Evolutionary conservation across 495 filamentous ascomycete genomes (phyloP).

Genomic region (Aspergillus coremiiformis): DNA sequence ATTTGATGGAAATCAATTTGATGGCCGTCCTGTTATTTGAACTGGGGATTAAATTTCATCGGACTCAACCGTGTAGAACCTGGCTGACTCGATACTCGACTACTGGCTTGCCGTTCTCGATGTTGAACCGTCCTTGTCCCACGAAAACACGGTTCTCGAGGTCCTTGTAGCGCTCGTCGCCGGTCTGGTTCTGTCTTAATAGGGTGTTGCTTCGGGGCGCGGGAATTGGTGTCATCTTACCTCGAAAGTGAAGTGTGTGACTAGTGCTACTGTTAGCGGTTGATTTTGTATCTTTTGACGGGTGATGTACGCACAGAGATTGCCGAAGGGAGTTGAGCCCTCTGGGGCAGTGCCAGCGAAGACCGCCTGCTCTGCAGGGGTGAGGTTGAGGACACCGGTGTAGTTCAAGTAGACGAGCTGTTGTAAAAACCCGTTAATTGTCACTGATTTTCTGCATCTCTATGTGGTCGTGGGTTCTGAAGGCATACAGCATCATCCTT

Average conservation of each 20-base stretch:
- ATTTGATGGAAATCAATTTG: neutral
- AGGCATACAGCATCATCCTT: conserved; percentile 25
- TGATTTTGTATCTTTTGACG: neutral
- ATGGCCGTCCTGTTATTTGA: neutral
- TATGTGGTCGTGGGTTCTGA: neutral
- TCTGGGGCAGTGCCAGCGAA: conserved; percentile 38
- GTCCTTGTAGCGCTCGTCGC: conserved; percentile 40
- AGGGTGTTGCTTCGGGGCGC: neutral
- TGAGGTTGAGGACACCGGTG: conserved; percentile 38
- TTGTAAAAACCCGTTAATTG: neutral
- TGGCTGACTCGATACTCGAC: conserved; percentile 57
- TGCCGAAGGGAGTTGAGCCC: conserved; percentile 47
- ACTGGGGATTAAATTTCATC: too few species aligned
- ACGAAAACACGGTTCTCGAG: conserved; percentile 49
- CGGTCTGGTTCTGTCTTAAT: conserved; percentile 25
- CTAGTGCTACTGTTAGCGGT: conserved; percentile 20
- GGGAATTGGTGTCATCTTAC: conserved; percentile 9
- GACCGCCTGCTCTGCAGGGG: conserved; percentile 32
- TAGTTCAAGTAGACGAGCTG: conserved; percentile 43
- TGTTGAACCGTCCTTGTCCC: conserved; percentile 45
- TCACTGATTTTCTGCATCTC: neutral
- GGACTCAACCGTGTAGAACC: conserved; percentile 27
- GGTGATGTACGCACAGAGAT: conserved; percentile 43
- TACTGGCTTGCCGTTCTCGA: conserved; percentile 46
- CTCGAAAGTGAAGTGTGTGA: conserved; percentile 48